Evolutionary conservation across 208 protist species (phyloP).

Genomic region (Leishmania turanica): DNA sequence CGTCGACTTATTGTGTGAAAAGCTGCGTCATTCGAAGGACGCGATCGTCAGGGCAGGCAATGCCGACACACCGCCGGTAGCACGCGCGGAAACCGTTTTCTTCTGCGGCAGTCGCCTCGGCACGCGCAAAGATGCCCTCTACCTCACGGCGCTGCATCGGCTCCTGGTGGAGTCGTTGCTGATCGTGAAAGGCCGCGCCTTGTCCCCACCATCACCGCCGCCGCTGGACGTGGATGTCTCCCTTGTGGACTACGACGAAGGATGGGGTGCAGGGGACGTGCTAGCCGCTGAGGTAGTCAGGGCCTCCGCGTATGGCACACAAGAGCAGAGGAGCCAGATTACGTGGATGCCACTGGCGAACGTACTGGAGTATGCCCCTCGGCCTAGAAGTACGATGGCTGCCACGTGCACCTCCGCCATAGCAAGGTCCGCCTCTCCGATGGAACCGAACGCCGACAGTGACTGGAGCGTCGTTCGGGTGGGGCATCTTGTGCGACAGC

Average conservation of each 20-base stretch:
- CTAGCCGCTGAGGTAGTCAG: slow-evolving; percentile 20
- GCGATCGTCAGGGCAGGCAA: background rate
- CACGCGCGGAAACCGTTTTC: slow-evolving; percentile 1
- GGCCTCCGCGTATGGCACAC: background rate
- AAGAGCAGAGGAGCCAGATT: background rate
- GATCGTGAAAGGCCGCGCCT: background rate
- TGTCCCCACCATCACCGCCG: background rate
- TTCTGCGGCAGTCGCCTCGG: slow-evolving; percentile 6
- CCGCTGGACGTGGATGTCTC: slow-evolving; percentile 28
- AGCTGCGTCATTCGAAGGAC: background rate
- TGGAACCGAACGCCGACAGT: background rate
- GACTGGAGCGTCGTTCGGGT: background rate
- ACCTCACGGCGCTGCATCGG: slow-evolving; percentile 8
- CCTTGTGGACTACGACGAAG: slow-evolving; percentile 47
- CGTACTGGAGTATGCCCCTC: background rate
- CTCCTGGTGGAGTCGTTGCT: slow-evolving; percentile 8
- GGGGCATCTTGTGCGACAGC: slow-evolving; percentile 2
- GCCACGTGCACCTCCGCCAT: background rate
- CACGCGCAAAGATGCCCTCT: slow-evolving; percentile 23
- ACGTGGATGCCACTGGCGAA: background rate
- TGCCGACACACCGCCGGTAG: background rate
- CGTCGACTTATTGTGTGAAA: background rate
- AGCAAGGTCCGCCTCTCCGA: background rate
- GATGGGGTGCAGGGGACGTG: slow-evolving; percentile 47
- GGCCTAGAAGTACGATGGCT: background rate